A percentile compares a stretch with the other conserved stretches of the same genome.
Evolutionary conservation across 129 eudicot genomes (phyloP).

Genomic region (Chrysanthemum makinoi): DNA sequence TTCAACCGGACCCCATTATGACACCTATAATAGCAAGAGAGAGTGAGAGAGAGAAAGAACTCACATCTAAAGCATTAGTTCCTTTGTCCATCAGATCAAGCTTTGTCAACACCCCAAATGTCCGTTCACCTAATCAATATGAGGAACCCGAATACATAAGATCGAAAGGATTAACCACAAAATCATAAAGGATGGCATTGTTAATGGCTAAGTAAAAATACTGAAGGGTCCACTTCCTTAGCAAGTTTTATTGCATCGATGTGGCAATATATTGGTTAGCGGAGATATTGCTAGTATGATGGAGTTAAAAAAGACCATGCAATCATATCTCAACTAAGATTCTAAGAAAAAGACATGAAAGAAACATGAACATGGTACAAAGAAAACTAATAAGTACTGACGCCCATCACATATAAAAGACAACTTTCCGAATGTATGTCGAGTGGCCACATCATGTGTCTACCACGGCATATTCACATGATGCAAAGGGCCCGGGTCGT

Average conservation of each 20-base stretch:
- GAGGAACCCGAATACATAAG: neutral
- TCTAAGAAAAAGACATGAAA: neutral
- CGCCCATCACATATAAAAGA: neutral
- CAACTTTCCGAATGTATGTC: too few relatives aligned
- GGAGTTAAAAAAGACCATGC: conserved; percentile 36
- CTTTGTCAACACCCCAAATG: conserved; percentile 72
- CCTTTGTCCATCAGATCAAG: conserved; percentile 79
- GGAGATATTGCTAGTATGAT: conserved; percentile 71
- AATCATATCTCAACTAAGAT: neutral
- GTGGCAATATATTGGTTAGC: conserved; percentile 76
- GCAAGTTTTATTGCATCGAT: conserved; percentile 73
- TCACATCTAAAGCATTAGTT: conserved; percentile 70
- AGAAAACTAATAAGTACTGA: neutral
- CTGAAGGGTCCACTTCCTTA: conserved; percentile 66
- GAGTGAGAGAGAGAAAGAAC: conserved; percentile 9
- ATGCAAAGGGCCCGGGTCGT: neutral
- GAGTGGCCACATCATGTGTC: too few relatives aligned
- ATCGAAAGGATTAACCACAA: neutral
- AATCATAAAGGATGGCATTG: neutral
- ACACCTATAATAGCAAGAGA: neutral
- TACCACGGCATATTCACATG: too few relatives aligned
- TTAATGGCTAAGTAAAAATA: conserved; percentile 18
- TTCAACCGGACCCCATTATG: neutral
- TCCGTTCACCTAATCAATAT: conserved; percentile 51
- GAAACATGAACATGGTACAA: neutral